Base-by-base conservation (phyloP, 257 asterid genomes). In the Ilex aquifolium region DNA sequence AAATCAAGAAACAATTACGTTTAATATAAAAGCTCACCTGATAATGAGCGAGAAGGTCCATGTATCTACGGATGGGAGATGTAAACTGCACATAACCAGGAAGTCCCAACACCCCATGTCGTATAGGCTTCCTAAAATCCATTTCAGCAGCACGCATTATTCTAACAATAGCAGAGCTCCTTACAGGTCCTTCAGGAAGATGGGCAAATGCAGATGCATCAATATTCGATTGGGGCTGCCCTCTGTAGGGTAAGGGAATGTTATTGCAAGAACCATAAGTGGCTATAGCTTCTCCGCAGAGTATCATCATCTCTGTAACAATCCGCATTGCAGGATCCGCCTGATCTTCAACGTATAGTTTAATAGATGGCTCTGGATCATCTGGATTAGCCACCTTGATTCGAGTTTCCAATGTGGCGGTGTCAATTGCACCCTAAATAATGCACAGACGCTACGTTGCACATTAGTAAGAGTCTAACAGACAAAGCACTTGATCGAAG, bases 41-140 rank as follows among this genome's bases (percentile, higher is more conserved):
- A 72, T 90, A 90, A 81, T 93, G 97, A 55, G 96, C 99, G 60
- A 86, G 69, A 44, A 93, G 95, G 74, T 90, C 99, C 95, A 90
- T 75, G 64, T 93, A 93, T 84, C 99, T 85, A 53, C 97, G 86
- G 56, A 93, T 90, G 49, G 99, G 99, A 64, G 99, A 90, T 56
- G 96, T 93, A 71, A 93, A 93, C 74, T 93, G 99, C 68, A 93
- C 99, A 74, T 93, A 93, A 65, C 99, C 97, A 29, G 99, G 96
- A 77, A 93, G 87, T 56, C 99, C 99, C 79, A 90, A 72, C 56
- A 72, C 73, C 61, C 97, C 99, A 76, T 93, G 99, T 50, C 95
- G 97, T 51, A 77, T 61, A 67, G 99, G 96, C 78, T 83, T 90
- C 79, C 97, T 82, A 81, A 87, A 93, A 83, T 87, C 95, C 80